phyloP scores from a whole-genome alignment of 2,329 filamentous ascomycete genomes.

The Thielaviopsis ethacetica region DNA sequence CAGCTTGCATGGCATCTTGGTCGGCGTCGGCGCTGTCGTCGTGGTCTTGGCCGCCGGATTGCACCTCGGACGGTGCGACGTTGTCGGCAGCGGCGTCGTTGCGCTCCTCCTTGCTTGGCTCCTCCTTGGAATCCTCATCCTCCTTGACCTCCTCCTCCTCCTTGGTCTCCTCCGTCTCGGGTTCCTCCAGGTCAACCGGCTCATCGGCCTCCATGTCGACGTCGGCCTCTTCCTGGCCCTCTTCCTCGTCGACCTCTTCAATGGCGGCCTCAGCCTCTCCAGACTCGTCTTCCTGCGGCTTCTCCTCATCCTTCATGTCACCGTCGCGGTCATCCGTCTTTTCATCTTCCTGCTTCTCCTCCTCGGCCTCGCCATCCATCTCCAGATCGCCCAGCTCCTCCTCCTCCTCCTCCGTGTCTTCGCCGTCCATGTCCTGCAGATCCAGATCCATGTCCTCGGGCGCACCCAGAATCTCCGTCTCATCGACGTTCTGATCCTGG shows the following conservation, averaged over 20 bases:
- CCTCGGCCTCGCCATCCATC: conserved; percentile 17
- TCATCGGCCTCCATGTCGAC: conserved; percentile 13
- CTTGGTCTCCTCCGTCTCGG: conserved; percentile 27
- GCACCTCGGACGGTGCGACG: conserved; percentile 27
- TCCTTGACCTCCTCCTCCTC: conserved; percentile 39
- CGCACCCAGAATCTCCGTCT: conserved; percentile 67
- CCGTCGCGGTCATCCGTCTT: conserved; percentile 19
- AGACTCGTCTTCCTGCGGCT: conserved; percentile 38
- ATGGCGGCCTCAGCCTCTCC: conserved; percentile 29
- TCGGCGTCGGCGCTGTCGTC: conserved; percentile 45
- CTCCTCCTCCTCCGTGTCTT: conserved; percentile 27
- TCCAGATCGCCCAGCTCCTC: conserved; percentile 45
- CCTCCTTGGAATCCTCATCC: conserved; percentile 30
- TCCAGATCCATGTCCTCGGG: conserved; percentile 82
- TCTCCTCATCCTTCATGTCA: conserved; percentile 45
- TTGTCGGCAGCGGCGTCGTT: conserved; percentile 21
- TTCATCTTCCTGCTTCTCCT: conserved; percentile 22
- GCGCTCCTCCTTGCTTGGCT: conserved; percentile 19
- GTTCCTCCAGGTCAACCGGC: conserved; percentile 14
- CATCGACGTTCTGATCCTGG: conserved; percentile 60
- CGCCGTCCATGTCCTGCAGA: conserved; percentile 50
- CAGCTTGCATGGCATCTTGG: conserved; percentile 42
- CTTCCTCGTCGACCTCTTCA: conserved; percentile 17
- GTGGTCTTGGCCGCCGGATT: conserved; percentile 37
- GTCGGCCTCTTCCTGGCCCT: conserved; percentile 13